Evolutionary conservation across 140 eudicot species (phyloP).

Genomic region (Stevia rebaudiana): DNA sequence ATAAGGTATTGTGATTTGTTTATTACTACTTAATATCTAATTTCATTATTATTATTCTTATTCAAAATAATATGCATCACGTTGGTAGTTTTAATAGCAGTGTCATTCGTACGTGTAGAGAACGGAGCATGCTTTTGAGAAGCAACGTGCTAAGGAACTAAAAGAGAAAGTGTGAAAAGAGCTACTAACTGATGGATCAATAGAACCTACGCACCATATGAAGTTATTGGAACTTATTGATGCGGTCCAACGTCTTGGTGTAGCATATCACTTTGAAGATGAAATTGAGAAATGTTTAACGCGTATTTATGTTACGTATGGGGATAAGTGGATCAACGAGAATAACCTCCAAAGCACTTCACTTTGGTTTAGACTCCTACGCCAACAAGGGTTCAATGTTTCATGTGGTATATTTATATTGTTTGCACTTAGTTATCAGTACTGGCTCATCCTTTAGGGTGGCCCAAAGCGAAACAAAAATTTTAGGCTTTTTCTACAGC

Average conservation of each 20-base stretch:
- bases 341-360: conserved; percentile 30
- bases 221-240: conserved; percentile 26
- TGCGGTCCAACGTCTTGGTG: conserved; percentile 33
- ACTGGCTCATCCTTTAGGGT: too few relatives aligned
- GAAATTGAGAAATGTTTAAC: conserved; percentile 25
- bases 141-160: conserved; percentile 18
- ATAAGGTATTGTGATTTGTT: not conserved
- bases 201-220: not conserved
- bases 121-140: conserved; percentile 3
- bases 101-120: not conserved
- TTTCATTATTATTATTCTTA: too few relatives aligned
- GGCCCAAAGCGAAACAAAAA: too few relatives aligned
- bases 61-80: too few relatives aligned
- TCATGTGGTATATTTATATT: conserved; percentile 43
- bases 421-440: too few relatives aligned
- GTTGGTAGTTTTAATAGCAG: too few relatives aligned
- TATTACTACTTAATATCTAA: not conserved
- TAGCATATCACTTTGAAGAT: conserved; percentile 29
- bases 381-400: conserved; percentile 50
- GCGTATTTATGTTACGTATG: not conserved
- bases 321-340: conserved; percentile 1
- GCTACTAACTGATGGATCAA: not conserved
- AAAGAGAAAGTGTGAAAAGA: conserved; percentile 28
- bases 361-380: conserved; percentile 47
- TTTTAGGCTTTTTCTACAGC: too few relatives aligned